These are phyloP conservation scores for Teratosphaeria viscida DNA, from an alignment of 2,329 filamentous ascomycete genomes.

Conservation along the genomic window DNA sequence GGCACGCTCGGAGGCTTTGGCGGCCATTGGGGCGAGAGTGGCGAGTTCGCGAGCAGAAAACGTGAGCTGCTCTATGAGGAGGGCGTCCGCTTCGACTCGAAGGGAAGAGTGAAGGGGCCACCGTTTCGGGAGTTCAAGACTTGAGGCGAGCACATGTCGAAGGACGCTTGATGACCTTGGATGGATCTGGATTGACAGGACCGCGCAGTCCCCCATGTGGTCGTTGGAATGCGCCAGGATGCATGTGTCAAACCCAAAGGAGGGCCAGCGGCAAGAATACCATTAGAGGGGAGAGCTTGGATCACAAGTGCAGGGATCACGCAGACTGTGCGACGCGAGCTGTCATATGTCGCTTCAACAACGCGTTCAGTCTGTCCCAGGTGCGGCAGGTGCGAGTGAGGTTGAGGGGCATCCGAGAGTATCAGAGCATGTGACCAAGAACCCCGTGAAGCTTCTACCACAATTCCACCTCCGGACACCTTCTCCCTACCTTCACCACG, in stretches of 20 bases:
- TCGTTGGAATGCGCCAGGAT: background rate
- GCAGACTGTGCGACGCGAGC: conserved; percentile 1
- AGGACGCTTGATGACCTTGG: background rate
- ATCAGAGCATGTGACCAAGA: conserved; percentile 2
- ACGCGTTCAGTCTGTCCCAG: background rate
- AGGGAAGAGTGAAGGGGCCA: conserved; percentile 31
- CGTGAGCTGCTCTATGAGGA: conserved; percentile 32
- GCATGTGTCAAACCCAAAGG: background rate
- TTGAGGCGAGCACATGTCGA: background rate
- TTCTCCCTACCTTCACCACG: background rate
- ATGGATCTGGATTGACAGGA: background rate
- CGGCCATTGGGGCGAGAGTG: conserved; percentile 39
- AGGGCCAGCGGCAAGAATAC: too few relatives aligned
- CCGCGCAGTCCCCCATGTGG: background rate
- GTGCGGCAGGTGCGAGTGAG: background rate
- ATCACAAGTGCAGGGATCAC: background rate
- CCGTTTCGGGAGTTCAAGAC: conserved; percentile 19
- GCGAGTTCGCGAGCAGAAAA: conserved; percentile 33
- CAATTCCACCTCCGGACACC: background rate
- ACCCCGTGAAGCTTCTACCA: background rate
- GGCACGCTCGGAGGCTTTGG: conserved; percentile 41
- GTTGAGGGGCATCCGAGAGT: background rate
- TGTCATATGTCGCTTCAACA: background rate
- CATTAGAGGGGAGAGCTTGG: background rate
- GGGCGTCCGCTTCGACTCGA: conserved; percentile 35